Evolutionary conservation across 2,329 filamentous ascomycete species (phyloP).

Genomic region (Penicillium sumatraense): DNA sequence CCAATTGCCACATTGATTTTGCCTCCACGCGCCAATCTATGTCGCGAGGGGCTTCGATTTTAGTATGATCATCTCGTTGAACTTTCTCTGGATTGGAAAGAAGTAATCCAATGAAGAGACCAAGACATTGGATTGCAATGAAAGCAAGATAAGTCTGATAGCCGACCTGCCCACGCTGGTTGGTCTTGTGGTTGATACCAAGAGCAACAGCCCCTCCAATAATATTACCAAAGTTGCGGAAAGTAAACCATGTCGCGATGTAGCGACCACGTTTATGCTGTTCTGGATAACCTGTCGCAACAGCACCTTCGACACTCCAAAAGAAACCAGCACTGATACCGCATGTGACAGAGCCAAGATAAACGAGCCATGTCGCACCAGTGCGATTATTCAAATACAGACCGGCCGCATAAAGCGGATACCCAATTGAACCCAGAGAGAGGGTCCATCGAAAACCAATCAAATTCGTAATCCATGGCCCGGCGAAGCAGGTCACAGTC

Average conservation of each 20-base stretch:
- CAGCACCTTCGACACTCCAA: constrained; percentile 48
- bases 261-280: constrained; percentile 27
- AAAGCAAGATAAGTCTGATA: constrained; percentile 51
- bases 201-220: constrained; percentile 58
- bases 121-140: constrained; percentile 54
- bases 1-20: constrained; percentile 42
- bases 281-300: constrained; percentile 46
- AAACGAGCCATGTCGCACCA: constrained; percentile 46
- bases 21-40: constrained; percentile 36
- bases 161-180: constrained; percentile 31
- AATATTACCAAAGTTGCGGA: constrained; percentile 49
- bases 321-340: constrained; percentile 49
- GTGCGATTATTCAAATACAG: constrained; percentile 46
- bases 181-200: constrained; percentile 49
- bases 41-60: constrained; percentile 30
- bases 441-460: constrained; percentile 41
- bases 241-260: constrained; percentile 46
- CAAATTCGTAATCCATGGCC: constrained; percentile 31
- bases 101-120: constrained; percentile 47
- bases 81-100: constrained; percentile 53
- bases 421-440: constrained; percentile 49
- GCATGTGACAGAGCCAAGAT: constrained; percentile 43
- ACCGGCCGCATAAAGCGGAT: constrained; percentile 47
- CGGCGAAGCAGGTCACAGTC: constrained; percentile 49
- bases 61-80: constrained; percentile 48